Evolutionary conservation across 2,329 filamentous ascomycete genomes (phyloP).

Genomic region (Thelonectria blattea): DNA sequence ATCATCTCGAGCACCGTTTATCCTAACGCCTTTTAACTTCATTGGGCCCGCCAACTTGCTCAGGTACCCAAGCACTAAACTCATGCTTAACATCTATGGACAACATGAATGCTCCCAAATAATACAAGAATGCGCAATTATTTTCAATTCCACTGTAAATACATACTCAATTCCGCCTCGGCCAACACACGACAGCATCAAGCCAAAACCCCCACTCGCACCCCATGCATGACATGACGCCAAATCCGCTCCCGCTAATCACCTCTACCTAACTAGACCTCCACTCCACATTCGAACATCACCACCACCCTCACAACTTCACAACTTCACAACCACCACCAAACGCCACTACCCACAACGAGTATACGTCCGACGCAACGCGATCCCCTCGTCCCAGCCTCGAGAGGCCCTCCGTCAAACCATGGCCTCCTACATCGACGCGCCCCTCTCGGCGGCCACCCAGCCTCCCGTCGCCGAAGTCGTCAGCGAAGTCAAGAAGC

Average conservation of each 20-base stretch:
- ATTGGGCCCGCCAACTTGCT: no score
- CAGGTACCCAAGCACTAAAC: no score
- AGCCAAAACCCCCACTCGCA: neutral
- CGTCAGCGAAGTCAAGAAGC: constrained; percentile 64
- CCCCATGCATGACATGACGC: constrained; percentile 20
- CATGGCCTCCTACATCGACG: constrained; percentile 46
- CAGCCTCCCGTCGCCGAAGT: constrained; percentile 43
- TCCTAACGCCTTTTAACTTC: neutral
- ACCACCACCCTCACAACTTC: neutral
- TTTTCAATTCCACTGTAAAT: no score
- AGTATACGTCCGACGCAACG: neutral
- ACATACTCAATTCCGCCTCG: no score
- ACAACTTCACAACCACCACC: neutral
- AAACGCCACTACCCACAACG: neutral
- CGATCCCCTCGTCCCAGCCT: neutral
- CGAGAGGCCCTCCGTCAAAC: neutral
- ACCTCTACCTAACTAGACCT: neutral
- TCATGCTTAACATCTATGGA: no score
- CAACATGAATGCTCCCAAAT: no score
- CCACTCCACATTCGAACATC: neutral
- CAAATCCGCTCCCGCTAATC: neutral
- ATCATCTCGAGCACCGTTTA: neutral
- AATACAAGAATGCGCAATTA: no score
- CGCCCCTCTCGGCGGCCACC: constrained; percentile 36
- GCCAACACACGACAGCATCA: neutral